A percentile compares a stretch with the other conserved stretches of the same genome.
These are phyloP conservation scores for Fusarium sp. DNA, from an alignment of 2,329 filamentous ascomycete species.

Conservation along the genomic window DNA sequence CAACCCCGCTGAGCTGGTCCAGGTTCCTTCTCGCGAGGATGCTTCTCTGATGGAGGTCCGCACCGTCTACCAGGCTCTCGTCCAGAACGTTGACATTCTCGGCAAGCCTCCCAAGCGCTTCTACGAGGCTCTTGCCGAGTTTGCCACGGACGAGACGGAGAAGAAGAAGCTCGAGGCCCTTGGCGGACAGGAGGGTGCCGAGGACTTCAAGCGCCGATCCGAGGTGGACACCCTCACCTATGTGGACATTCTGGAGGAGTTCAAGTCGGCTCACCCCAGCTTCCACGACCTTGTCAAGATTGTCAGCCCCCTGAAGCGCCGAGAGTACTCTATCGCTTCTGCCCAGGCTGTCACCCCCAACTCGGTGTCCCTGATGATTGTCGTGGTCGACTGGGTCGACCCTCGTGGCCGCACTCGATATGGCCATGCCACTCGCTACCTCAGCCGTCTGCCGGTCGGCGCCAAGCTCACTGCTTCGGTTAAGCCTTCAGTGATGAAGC, in stretches of 20 bases:
- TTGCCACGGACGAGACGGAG: conserved; percentile 84
- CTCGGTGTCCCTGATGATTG: conserved; percentile 94
- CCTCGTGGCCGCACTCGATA: conserved; percentile 87
- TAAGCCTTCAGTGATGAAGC: conserved; percentile 99
- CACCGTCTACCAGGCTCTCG: conserved; percentile 90
- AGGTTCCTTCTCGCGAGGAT: conserved; percentile 89
- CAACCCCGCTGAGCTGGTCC: conserved; percentile 85
- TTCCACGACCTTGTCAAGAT: conserved; percentile 92
- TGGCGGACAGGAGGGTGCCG: conserved; percentile 81
- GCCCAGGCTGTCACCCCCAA: conserved; percentile 94
- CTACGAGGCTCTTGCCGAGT: conserved; percentile 92
- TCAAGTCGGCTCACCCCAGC: conserved; percentile 85
- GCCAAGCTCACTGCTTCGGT: conserved; percentile 89
- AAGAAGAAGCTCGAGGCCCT: conserved; percentile 83
- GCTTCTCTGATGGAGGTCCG: conserved; percentile 81
- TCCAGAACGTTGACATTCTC: conserved; percentile 96
- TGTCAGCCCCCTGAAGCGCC: conserved; percentile 90
- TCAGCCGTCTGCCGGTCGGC: conserved; percentile 81
- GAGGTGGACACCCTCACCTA: conserved; percentile 94
- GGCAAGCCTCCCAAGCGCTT: conserved; percentile 97
- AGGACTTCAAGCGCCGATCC: conserved; percentile 90
- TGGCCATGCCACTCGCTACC: conserved; percentile 92
- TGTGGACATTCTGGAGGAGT: conserved; percentile 90
- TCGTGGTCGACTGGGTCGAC: conserved; percentile 97
- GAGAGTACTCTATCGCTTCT: conserved; percentile 99